These are phyloP conservation scores for Pleurotus tuber-regium DNA, from an alignment of 768 basidiomycete species.

Conservation along the genomic window DNA sequence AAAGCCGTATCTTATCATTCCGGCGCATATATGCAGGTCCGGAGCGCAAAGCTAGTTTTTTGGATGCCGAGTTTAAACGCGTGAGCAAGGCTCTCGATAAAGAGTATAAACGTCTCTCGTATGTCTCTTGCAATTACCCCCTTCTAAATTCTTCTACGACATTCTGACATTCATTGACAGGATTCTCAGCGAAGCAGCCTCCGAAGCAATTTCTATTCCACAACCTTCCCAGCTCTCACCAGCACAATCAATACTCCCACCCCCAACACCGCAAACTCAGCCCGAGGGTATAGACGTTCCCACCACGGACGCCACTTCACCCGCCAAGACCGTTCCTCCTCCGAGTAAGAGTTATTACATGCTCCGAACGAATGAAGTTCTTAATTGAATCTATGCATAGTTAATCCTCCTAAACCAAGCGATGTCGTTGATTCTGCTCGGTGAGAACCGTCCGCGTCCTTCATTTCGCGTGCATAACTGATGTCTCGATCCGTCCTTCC, in stretches of 20 bases:
- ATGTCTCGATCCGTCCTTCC: slow-evolving; percentile 20
- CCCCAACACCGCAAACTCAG: not conserved
- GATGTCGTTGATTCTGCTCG: slow-evolving; percentile 1
- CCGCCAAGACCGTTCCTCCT: slow-evolving; percentile 5
- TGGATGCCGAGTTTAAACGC: slow-evolving; percentile 43
- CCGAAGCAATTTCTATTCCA: not conserved
- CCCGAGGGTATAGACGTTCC: not conserved
- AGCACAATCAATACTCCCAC: not conserved
- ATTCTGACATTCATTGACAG: not conserved
- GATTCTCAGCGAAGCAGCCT: not conserved
- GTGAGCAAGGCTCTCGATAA: slow-evolving; percentile 39
- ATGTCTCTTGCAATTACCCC: slow-evolving; percentile 15
- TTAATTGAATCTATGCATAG: not conserved
- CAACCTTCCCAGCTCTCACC: not conserved
- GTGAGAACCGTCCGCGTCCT: slow-evolving; percentile 10
- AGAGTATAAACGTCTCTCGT: slow-evolving; percentile 39
- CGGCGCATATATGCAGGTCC: slow-evolving; percentile 18
- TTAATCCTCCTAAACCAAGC: slow-evolving; percentile 5
- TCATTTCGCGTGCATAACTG: slow-evolving; percentile 12
- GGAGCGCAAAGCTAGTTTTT: slow-evolving; percentile 28
- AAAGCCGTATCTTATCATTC: not conserved
- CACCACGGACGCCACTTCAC: slow-evolving; percentile 6
- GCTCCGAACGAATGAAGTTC: not conserved
- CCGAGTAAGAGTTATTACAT: slow-evolving; percentile 3
- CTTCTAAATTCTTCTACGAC: not conserved